Evolutionary conservation across 1,284 basidiomycete genomes (phyloP), one percentile per base, ranked within the genome.

Genomic region (Laetiporus sulphureus): DNA sequence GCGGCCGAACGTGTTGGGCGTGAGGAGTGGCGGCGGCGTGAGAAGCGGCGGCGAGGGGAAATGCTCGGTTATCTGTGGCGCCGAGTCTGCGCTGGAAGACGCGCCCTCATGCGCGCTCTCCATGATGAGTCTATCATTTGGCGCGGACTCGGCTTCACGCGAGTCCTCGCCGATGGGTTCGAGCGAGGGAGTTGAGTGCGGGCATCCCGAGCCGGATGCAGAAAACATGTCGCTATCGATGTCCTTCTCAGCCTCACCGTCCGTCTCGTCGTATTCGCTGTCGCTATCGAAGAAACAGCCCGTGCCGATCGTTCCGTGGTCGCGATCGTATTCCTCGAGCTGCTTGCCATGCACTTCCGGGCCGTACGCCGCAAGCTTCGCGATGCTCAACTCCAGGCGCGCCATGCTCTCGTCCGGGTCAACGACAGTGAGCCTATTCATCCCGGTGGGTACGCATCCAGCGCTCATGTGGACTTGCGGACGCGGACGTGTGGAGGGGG

Each of bases 361-460:
- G 30, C 32, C 33, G 44, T 46, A 46, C 16, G 46, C 42, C 36
- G 47, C 48, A 23, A 54, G 40, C 43, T 50, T 50, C 20, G 48
- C 46, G 32, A 54, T 45, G 22, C 42, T 52, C 46, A 32, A 22
- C 40, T 50, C 46, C 32, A 54, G 45, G 29, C 38, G 36, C 8
- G 46, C 44, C 48, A 54, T 54, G 38, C 52, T 54, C 36, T 37
- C 40, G 21, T 48, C 46, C 21, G 50, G 50, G 24, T 54, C 50
- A 19, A 54, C 42, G 11, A 42, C 41, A n/a, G 49, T 49, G 41
- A 49, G 8, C 32, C 50, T 22, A 33, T 47, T 32, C 37, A 33
- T 45, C 24, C 25, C 15, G 3, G 24, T n/a, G n/a, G n/a, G n/a
- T n/a, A n/a, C n/a, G n/a, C n/a, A n/a, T n/a, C n/a, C n/a, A n/a